A percentile compares a stretch with the other conserved stretches of the same genome.
Evolutionary conservation across 345 rosid genomes (phyloP).

Genomic region (Linum lewisii): DNA sequence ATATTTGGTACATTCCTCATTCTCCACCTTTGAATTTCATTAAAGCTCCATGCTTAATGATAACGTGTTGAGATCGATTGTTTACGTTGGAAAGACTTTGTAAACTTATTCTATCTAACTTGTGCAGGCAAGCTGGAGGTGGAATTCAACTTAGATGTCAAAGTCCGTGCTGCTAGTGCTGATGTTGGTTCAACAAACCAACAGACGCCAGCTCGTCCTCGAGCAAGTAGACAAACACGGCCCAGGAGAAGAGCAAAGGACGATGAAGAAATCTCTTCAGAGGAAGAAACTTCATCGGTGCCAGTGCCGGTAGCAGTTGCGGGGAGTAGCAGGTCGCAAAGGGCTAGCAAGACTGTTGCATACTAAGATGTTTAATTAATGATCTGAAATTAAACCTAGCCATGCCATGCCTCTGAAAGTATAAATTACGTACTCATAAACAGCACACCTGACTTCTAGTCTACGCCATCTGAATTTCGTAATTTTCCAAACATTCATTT

Average conservation of each 20-base stretch:
- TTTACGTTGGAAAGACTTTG: neutral
- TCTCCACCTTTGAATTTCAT: neutral
- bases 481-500: no score
- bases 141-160: slow-evolving; percentile 39
- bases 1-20: slow-evolving; percentile 44
- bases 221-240: slow-evolving; percentile 43
- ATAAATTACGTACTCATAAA: no score
- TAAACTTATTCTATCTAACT: neutral
- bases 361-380: no score
- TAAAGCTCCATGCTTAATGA: neutral
- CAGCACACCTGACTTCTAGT: no score
- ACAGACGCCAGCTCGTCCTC: slow-evolving; percentile 52
- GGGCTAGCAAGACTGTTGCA: slow-evolving; percentile 96
- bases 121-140: slow-evolving; percentile 48
- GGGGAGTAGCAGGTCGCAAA: slow-evolving; percentile 50
- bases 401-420: no score
- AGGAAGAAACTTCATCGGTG: slow-evolving; percentile 48
- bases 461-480: no score
- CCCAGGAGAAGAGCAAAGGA: slow-evolving; percentile 50
- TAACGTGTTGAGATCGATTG: no score
- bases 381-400: no score
- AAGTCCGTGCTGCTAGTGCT: slow-evolving; percentile 19
- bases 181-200: slow-evolving; percentile 26
- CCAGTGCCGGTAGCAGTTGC: slow-evolving; percentile 19
- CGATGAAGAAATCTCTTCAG: slow-evolving; percentile 41